Evolutionary conservation across 768 basidiomycete genomes (phyloP).

Genomic region (Lyophyllum shimeji): DNA sequence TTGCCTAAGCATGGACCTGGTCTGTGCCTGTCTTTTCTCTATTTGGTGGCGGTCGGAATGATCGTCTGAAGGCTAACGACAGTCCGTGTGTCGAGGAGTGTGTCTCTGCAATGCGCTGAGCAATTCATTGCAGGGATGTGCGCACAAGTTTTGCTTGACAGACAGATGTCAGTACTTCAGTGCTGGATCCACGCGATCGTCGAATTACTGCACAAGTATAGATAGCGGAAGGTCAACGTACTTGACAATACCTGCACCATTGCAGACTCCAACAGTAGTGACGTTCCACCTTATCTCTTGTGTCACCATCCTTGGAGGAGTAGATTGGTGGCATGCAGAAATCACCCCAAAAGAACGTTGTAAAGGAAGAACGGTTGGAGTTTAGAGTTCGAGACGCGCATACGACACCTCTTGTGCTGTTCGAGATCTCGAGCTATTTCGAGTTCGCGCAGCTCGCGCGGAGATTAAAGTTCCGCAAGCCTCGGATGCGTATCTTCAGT

Average conservation of each 20-base stretch:
- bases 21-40: background rate
- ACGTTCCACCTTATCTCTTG: background rate
- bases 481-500: constrained; percentile 5
- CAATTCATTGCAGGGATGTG: background rate
- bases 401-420: background rate
- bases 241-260: background rate
- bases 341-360: background rate
- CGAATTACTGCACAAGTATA: too few species aligned
- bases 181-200: too few species aligned
- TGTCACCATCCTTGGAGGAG: background rate
- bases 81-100: background rate
- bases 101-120: too few species aligned
- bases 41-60: background rate
- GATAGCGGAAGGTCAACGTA: too few species aligned
- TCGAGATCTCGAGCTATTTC: background rate
- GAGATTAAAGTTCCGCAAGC: constrained; percentile 1
- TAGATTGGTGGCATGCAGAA: background rate
- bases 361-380: background rate
- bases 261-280: background rate
- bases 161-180: too few species aligned
- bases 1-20: background rate
- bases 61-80: background rate
- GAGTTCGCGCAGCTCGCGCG: background rate
- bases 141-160: background rate
- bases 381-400: background rate